Percentiles rank a stretch among this genome's conserved stretches.
These are phyloP conservation scores for Aspergillus mulundensis DNA, from an alignment of 495 filamentous ascomycete genomes.

Conservation along the genomic window DNA sequence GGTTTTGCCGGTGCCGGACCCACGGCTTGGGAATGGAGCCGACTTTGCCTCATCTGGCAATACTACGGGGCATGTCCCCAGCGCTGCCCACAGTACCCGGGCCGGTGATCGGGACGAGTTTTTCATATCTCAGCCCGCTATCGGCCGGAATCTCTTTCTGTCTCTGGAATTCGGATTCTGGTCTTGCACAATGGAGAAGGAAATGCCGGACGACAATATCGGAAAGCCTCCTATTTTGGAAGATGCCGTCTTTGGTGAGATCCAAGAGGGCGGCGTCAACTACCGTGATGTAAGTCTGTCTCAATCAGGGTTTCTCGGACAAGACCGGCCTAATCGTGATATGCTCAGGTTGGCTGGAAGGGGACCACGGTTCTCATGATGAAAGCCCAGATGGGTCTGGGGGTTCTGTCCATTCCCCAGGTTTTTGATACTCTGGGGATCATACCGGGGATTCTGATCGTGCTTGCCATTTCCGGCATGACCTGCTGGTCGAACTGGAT, in stretches of 20 bases:
- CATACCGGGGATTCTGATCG: conserved; percentile 45
- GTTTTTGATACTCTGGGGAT: conserved; percentile 53
- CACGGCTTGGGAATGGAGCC: not conserved
- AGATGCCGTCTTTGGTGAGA: not conserved
- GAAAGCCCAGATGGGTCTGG: conserved; percentile 2
- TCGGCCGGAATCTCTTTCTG: not conserved
- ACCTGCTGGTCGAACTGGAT: conserved; percentile 67
- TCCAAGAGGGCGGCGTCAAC: not conserved
- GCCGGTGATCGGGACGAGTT: not conserved
- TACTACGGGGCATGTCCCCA: not conserved
- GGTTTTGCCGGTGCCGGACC: not conserved
- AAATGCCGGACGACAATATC: not conserved
- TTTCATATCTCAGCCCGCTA: not conserved
- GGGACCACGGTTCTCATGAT: not conserved
- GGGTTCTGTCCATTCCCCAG: conserved; percentile 6
- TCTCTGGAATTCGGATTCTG: not conserved
- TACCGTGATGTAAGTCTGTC: not conserved
- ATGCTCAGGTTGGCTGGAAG: not conserved
- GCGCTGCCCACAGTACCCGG: not conserved
- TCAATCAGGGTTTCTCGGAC: not conserved
- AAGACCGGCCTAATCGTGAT: not conserved
- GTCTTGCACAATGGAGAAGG: not conserved
- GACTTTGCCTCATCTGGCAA: not conserved
- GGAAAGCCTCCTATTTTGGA: not conserved
- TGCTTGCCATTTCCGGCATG: conserved; percentile 50